Conservation (phyloP, 495 filamentous ascomycete species). For the Friedmanniomyces endolithicus region DNA sequence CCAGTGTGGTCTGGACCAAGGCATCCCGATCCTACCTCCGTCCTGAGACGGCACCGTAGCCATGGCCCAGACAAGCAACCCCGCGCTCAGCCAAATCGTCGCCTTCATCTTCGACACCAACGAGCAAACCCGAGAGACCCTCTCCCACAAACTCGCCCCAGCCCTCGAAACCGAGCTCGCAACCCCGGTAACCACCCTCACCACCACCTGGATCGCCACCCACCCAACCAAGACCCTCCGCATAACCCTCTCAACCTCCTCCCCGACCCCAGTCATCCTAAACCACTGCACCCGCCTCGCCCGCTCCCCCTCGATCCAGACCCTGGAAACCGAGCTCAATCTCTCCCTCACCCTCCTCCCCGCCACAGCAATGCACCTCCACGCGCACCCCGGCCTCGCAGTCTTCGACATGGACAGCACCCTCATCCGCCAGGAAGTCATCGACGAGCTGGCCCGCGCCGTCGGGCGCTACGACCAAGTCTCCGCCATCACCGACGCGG, state of each 20-base stretch:
- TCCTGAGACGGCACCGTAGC: no score
- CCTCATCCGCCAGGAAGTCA: constrained; percentile 89
- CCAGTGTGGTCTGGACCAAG: no score
- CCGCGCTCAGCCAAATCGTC: not conserved
- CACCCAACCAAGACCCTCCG: not conserved
- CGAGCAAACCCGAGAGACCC: not conserved
- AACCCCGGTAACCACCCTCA: not conserved
- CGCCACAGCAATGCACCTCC: constrained; percentile 12
- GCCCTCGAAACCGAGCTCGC: not conserved
- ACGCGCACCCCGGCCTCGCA: constrained; percentile 46
- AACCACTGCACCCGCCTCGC: not conserved
- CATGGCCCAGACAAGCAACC: no score
- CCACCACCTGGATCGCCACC: not conserved
- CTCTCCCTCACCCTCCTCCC: constrained; percentile 11
- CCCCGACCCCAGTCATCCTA: not conserved
- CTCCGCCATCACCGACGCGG: constrained; percentile 71
- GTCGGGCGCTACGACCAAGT: constrained; percentile 61
- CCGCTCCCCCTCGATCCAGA: not conserved
- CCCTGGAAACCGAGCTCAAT: not conserved
- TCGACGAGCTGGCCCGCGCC: constrained; percentile 79
- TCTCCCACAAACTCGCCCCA: not conserved
- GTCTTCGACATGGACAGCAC: constrained; percentile 98
- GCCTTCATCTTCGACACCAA: not conserved
- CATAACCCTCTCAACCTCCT: not conserved
- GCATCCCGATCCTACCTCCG: no score